Percentiles rank a stretch among this genome's conserved stretches.
These are phyloP conservation scores for Apophysomyces trapeziformis DNA, from an alignment of 371 early-diverging fungal species.

Conservation along the genomic window DNA sequence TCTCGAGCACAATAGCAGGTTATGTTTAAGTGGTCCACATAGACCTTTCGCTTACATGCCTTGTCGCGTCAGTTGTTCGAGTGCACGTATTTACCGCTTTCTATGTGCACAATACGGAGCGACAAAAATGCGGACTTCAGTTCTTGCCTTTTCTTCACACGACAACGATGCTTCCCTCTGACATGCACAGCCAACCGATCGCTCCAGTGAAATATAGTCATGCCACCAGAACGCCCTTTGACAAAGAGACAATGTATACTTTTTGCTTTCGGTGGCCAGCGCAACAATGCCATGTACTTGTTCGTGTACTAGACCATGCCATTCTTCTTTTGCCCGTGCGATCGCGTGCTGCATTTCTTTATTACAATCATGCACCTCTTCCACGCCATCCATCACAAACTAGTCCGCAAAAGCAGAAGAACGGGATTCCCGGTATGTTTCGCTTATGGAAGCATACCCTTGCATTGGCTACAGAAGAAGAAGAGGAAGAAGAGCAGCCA, in stretches of 20 bases:
- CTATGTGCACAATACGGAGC: too few species aligned
- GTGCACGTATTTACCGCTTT: too few species aligned
- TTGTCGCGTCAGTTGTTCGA: too few species aligned
- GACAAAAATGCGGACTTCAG: too few species aligned
- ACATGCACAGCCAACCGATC: too few species aligned
- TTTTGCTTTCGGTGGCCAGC: conserved; percentile 46
- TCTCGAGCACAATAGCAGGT: too few species aligned
- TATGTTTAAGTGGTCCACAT: too few species aligned
- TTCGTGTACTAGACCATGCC: conserved; percentile 28
- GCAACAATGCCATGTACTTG: conserved; percentile 32
- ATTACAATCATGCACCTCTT: conserved; percentile 32
- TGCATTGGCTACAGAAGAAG: conserved; percentile 1
- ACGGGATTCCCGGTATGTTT: conserved; percentile 27
- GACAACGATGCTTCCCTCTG: too few species aligned
- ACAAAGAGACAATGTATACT: conserved; percentile 23
- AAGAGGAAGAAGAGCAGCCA: not conserved
- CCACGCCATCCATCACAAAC: conserved; percentile 11
- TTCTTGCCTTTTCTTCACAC: not conserved
- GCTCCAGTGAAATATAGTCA: too few species aligned
- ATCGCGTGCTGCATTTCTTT: conserved; percentile 34
- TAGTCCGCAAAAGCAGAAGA: not conserved
- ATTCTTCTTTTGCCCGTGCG: conserved; percentile 37
- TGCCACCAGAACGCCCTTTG: not conserved
- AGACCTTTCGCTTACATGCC: too few species aligned
- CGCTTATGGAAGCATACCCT: conserved; percentile 22